Conservation (phyloP, 106 monocot species). For the Dioscorea dumetorum region DNA sequence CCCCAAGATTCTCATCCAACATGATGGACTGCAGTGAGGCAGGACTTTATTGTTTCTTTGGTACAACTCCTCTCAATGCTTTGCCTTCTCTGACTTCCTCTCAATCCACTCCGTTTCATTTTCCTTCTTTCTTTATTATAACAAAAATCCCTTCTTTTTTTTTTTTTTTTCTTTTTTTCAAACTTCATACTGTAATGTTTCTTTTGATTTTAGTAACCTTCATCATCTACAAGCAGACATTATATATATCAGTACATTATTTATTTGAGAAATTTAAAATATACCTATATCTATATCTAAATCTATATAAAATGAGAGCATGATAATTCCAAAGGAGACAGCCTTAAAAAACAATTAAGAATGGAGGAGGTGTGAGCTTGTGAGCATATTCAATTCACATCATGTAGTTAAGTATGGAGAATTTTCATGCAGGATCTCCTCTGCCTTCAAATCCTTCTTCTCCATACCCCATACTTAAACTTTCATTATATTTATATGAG, state of each 20-base stretch:
- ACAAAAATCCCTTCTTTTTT: no score
- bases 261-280: not conserved
- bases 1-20: constrained; percentile 17
- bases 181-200: constrained; percentile 1
- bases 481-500: no score
- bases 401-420: constrained; percentile 1
- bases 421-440: constrained; percentile 6
- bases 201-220: not conserved
- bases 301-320: constrained; percentile 6
- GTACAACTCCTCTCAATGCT: no score
- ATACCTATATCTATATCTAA: no score
- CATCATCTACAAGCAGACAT: not conserved
- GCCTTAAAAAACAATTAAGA: constrained; percentile 15
- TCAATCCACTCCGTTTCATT: no score
- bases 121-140: no score
- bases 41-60: constrained; percentile 11
- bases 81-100: no score
- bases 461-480: no score
- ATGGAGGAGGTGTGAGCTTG: not conserved
- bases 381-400: constrained; percentile 5
- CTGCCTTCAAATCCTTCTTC: not conserved
- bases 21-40: constrained; percentile 23
- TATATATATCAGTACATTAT: not conserved
- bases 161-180: no score
- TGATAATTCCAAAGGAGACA: constrained; percentile 27